Base-by-base conservation (phyloP, 495 filamentous ascomycete genomes). In the Tricharina praecox region DNA sequence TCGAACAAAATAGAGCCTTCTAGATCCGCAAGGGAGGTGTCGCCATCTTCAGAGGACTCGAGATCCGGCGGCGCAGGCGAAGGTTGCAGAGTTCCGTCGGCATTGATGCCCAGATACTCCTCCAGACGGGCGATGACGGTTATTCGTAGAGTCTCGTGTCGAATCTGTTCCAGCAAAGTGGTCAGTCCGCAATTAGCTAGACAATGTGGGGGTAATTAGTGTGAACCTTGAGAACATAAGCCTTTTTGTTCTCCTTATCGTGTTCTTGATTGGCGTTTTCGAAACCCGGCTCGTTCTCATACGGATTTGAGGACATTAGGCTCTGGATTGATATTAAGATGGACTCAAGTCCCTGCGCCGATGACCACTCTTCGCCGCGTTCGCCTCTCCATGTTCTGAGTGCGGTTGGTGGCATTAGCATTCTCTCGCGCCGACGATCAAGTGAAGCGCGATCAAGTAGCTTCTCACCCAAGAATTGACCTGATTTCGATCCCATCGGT, bases 281-380 rank as follows among this genome's bases (percentile, higher is more conserved):
- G 54, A 81, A 94, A 7, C 90, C 90, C 15, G 90, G 90, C 59
- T 97, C 90, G 53, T 95, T 93, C 62, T 90, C 84, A 63, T 93
- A 97, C 0, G 90, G 90, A 60, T 95, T 93, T 19, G 75, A 65
- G 1, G 85, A 92, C 79, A 97, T 86, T 23, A 97, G 68, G 57
- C 85, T 94, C 62, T 97, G 90, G 45, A 97, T 95, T 3, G 90
- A 96, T 24, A 96, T 75, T 24, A 97, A 63, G 41, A 95, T 82
- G 0, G 90, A 95, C 62, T 97, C 90, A 3, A 97, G 68, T 15
- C 90, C 87, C 61, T 96, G 90, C 2, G 90, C 92, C 0, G 86
- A 81, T 23, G 85, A 93, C 90, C 90, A 97, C 59, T 94, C 76
- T 61, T 97, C 90, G 36, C 84, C 82, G 21, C 76, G 68, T 56